phyloP scores from a whole-genome alignment of 768 basidiomycete genomes.

The Lyophyllum semitale region DNA sequence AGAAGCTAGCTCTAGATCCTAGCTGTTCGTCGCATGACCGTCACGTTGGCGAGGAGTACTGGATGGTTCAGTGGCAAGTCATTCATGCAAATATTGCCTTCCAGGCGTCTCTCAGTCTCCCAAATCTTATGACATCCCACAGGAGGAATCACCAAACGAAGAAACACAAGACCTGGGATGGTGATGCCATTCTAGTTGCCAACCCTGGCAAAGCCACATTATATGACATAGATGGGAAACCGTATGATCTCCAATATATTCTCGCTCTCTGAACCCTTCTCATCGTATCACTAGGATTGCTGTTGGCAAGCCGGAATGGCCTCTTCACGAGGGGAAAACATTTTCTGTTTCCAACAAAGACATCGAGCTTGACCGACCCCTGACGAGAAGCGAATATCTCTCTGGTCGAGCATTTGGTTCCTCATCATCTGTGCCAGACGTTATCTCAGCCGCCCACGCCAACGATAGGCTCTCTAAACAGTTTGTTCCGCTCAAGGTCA shows the following conservation, averaged over 20 bases:
- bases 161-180: constrained; percentile 93
- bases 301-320: constrained; percentile 46
- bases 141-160: constrained; percentile 73
- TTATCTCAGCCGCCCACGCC: neutral
- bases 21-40: neutral
- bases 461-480: constrained; percentile 11
- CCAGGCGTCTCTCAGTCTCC: neutral
- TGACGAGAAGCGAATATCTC: constrained; percentile 56
- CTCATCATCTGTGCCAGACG: neutral
- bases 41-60: constrained; percentile 38
- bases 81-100: neutral
- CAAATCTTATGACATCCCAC: neutral
- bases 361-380: constrained; percentile 60
- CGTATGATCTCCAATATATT: constrained; percentile 41
- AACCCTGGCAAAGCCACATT: constrained; percentile 47
- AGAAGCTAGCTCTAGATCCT: constrained; percentile 29
- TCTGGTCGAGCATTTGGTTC: constrained; percentile 65
- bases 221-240: constrained; percentile 64
- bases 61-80: constrained; percentile 79
- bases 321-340: constrained; percentile 39
- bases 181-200: constrained; percentile 68
- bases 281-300: constrained; percentile 42
- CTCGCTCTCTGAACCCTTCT: constrained; percentile 1
- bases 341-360: constrained; percentile 55
- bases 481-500: constrained; percentile 28